These are phyloP conservation scores for Ogataea thermomethanolica DNA, from an alignment of 805 yeast genomes.

Conservation along the genomic window DNA sequence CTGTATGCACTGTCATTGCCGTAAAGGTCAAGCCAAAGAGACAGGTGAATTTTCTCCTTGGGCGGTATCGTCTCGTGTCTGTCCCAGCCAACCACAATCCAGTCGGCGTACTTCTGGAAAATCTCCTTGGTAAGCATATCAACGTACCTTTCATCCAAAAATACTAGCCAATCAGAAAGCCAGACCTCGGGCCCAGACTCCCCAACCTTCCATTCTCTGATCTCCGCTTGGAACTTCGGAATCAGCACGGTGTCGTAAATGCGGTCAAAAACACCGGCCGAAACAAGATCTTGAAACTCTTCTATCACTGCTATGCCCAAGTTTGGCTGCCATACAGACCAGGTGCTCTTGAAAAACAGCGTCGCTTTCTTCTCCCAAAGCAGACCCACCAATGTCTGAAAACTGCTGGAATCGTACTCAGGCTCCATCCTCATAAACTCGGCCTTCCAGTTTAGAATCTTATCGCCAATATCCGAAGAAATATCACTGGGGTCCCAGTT, in stretches of 20 bases:
- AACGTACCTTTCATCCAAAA: conserved; percentile 16
- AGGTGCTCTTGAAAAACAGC: conserved; percentile 27
- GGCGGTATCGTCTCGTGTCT: conserved; percentile 4
- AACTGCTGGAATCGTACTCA: conserved; percentile 13
- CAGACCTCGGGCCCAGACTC: conserved; percentile 21
- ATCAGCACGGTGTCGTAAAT: conserved; percentile 32
- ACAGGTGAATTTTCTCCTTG: conserved; percentile 18
- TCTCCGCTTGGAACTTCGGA: conserved; percentile 35
- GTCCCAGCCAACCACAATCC: conserved; percentile 24
- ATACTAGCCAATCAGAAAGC: conserved; percentile 28
- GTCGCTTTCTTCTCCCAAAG: conserved; percentile 36
- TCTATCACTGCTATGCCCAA: conserved; percentile 39
- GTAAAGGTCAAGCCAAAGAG: conserved; percentile 34
- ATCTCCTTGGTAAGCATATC: conserved; percentile 15
- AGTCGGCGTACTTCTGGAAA: conserved; percentile 19
- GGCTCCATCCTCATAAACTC: conserved; percentile 1
- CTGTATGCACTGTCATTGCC: conserved; percentile 23
- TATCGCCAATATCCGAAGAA: not conserved
- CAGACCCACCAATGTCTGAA: conserved; percentile 35
- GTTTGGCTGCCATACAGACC: conserved; percentile 40
- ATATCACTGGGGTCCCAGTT: conserved; percentile 31
- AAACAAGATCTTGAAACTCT: conserved; percentile 30
- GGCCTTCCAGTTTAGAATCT: conserved; percentile 22
- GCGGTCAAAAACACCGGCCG: conserved; percentile 26
- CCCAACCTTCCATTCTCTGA: conserved; percentile 36